Conservation (phyloP, 306 rosid species). For the Oemleria cerasiformis region DNA sequence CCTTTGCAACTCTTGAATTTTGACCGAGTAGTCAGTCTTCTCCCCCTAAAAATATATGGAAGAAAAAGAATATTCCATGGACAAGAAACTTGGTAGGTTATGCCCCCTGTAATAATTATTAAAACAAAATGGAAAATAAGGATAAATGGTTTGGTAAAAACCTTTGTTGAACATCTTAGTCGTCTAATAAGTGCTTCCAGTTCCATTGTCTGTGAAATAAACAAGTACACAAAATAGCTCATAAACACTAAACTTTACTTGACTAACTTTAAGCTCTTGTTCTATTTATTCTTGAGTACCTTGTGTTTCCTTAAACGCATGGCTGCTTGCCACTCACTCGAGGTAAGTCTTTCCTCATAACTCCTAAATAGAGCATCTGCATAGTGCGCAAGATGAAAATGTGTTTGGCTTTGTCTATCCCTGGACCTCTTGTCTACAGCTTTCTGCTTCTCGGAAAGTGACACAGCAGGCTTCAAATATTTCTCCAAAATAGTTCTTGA, state of each 20-base stretch:
- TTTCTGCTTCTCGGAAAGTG: constrained; percentile 66
- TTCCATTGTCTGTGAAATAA: constrained; percentile 59
- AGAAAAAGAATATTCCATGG: background rate
- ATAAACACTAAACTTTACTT: constrained; percentile 12
- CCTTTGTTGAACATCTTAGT: constrained; percentile 74
- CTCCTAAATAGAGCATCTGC: constrained; percentile 87
- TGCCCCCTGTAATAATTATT: background rate
- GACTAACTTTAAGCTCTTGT: constrained; percentile 12
- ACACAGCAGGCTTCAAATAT: constrained; percentile 84
- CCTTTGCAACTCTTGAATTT: constrained; percentile 88
- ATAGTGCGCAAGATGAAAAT: constrained; percentile 92
- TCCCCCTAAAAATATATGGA: constrained; percentile 56
- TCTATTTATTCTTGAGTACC: constrained; percentile 40
- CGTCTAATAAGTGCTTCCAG: constrained; percentile 77
- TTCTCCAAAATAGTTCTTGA: constrained; percentile 94
- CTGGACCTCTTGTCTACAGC: constrained; percentile 45
- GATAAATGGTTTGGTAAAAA: constrained; percentile 18
- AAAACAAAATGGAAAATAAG: constrained; percentile 13
- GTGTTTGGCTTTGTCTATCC: constrained; percentile 64
- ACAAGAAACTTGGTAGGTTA: constrained; percentile 10
- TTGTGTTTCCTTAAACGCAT: constrained; percentile 83
- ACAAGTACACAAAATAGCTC: constrained; percentile 17
- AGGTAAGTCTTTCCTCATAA: constrained; percentile 81
- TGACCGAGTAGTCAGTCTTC: constrained; percentile 63
- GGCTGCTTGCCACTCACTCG: constrained; percentile 94